A percentile compares a stretch with the other conserved stretches of the same genome.
Evolutionary conservation across 2,329 filamentous ascomycete genomes (phyloP).

Genomic region (Phaeosphaeria sp.): DNA sequence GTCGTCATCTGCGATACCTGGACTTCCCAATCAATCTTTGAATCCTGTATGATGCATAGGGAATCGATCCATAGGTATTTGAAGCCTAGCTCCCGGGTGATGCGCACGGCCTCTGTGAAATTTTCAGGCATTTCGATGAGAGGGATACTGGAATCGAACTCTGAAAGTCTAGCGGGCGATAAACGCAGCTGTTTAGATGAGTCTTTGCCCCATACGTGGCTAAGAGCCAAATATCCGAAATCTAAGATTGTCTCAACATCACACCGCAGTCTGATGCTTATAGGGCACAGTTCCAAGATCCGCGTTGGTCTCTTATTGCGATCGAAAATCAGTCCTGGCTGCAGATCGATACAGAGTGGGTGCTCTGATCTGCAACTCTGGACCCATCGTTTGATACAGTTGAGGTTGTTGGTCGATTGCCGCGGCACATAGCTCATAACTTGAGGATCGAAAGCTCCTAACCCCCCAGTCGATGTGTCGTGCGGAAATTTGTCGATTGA

Average conservation of each 20-base stretch:
- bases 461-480: not conserved
- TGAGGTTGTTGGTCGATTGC: not conserved
- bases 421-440: not conserved
- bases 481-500: not conserved
- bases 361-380: not conserved
- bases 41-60: slow-evolving; percentile 27
- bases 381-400: not conserved
- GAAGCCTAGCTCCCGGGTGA: slow-evolving; percentile 16
- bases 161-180: not conserved
- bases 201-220: slow-evolving; percentile 17
- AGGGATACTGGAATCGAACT: slow-evolving; percentile 6
- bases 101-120: slow-evolving; percentile 24
- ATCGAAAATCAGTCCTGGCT: not conserved
- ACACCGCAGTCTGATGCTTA: slow-evolving; percentile 1
- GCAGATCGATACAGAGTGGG: not conserved
- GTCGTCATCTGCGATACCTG: slow-evolving; percentile 15
- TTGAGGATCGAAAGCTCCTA: not conserved
- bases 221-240: slow-evolving; percentile 11
- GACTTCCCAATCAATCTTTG: slow-evolving; percentile 8
- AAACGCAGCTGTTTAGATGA: slow-evolving; percentile 3
- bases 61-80: slow-evolving; percentile 32
- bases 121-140: slow-evolving; percentile 4
- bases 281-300: slow-evolving; percentile 4
- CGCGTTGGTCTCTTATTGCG: slow-evolving; percentile 6
- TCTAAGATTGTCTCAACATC: not conserved